A percentile compares a stretch with the other conserved stretches of the same genome.
Conservation (phyloP, 169 alveolate genomes). For the Cryptosporidium canis region DNA sequence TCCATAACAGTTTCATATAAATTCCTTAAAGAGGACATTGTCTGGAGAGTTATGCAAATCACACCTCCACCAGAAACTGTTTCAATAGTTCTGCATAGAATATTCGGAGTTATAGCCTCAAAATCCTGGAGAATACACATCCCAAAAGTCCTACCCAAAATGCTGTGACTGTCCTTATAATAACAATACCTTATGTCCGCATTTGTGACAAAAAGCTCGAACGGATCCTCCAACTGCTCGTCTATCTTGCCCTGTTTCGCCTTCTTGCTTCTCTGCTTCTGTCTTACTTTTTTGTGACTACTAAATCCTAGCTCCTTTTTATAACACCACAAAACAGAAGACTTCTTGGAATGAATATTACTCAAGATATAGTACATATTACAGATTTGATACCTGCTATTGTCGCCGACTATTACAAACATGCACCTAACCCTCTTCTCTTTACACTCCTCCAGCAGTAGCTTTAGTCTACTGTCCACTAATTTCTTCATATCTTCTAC, state of each 20-base stretch:
- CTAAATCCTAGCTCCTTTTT: conserved; percentile 97
- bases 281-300: conserved; percentile 95
- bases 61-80: conserved; percentile 99
- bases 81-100: conserved; percentile 99
- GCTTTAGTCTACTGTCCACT: conserved; percentile 93
- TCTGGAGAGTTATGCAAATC: conserved; percentile 88
- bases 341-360: conserved; percentile 80
- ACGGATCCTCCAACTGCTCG: conserved; percentile 94
- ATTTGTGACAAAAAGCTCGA: conserved; percentile 93
- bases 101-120: conserved; percentile 99
- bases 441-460: conserved; percentile 92
- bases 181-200: conserved; percentile 96
- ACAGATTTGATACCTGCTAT: conserved; percentile 95
- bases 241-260: conserved; percentile 93
- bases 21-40: conserved; percentile 86
- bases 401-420: conserved; percentile 96
- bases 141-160: conserved; percentile 96
- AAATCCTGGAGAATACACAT: conserved; percentile 97
- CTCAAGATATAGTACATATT: conserved; percentile 85
- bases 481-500: conserved; percentile 90
- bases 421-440: conserved; percentile 90
- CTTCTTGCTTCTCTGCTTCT: conserved; percentile 91
- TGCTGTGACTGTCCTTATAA: conserved; percentile 95
- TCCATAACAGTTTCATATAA: conserved; percentile 94
- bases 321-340: conserved; percentile 98